Base-by-base conservation (phyloP, 2,329 filamentous ascomycete species). In the Aspergillus sp. region DNA sequence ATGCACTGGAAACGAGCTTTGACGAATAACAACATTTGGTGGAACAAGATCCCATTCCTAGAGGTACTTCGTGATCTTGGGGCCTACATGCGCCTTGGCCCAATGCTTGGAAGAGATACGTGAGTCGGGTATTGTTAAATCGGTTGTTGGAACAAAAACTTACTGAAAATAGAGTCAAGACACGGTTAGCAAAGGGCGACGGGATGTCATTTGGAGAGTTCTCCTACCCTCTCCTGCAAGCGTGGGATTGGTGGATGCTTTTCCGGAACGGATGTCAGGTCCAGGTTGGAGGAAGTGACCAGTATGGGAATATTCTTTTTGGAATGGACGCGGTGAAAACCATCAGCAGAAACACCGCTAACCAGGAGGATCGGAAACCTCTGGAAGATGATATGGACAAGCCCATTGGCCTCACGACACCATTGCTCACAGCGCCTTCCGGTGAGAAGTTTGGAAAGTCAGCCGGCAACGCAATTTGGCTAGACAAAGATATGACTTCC, bases 151-250 rank as follows among this genome's bases (percentile, higher is more conserved):
- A n/a, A 26, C 9, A 30, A 2, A 41, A 24, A 15, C 54, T 59
- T 7, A 48, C 53, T n/a, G n/a, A n/a, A 9, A 53, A 18, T 38
- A 87, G 85, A 34, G 92, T 96, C 54, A 95, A 91, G 75, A 87
- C 86, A 56, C 91, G 92, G 69, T 83, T 98, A 80, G 83, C 84
- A n/a, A 87, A 87, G 53, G 91, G 91, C 38, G 90, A 95, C 62
- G 96, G 95, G 66, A 93, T 99, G 89, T 96, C 93, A 0, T 89
- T 96, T 67, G 88, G 91, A 36, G 95, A 99, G 71, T 96, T 99
- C 74, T 84, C 87, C 42, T 99, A 99, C 69, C 95, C 96, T 1
- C 77, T 99, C 15, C 85, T 98, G 67, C 95, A 99, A 72, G 92
- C 89, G 20, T 98, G 93, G 89, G 95, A 99, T 73, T 99, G 93